Percentiles rank a stretch among this genome's conserved stretches.
phyloP scores from a whole-genome alignment of 202 grass and related monocot genomes.

The Zoysia matrella region DNA sequence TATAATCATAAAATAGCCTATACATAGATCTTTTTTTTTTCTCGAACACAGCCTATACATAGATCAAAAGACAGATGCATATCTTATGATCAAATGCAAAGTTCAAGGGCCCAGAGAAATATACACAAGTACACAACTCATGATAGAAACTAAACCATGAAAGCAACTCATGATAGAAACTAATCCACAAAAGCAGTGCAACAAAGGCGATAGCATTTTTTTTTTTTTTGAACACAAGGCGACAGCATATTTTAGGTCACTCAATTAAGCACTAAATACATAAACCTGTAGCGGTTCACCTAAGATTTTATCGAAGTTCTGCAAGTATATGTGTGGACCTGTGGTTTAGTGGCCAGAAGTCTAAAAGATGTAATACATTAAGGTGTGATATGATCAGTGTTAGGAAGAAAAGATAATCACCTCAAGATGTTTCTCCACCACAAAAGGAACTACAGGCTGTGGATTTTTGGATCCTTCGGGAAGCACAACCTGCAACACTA shows the following conservation, averaged over 20 bases:
- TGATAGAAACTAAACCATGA: background rate
- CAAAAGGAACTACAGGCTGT: conserved; percentile 64
- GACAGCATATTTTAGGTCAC: background rate
- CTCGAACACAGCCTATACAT: too few relatives aligned
- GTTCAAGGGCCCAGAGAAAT: background rate
- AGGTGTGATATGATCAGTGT: background rate
- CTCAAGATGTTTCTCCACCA: conserved; percentile 63
- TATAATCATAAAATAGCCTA: conserved; percentile 21
- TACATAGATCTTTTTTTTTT: background rate
- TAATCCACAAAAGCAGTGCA: background rate
- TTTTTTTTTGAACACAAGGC: too few relatives aligned
- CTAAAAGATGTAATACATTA: background rate
- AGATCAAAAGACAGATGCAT: background rate
- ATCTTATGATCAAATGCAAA: background rate
- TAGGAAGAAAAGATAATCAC: conserved; percentile 41
- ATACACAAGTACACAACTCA: background rate
- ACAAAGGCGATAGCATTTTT: background rate
- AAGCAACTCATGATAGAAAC: background rate
- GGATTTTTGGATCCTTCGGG: conserved; percentile 78
- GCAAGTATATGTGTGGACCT: background rate
- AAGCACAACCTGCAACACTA: conserved; percentile 62
- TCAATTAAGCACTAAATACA: conserved; percentile 4
- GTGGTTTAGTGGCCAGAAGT: background rate
- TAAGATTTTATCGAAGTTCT: background rate
- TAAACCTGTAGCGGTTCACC: background rate